phyloP scores from a whole-genome alignment of 73 alveolate species.

The Paramecium tetraurelia region DNA sequence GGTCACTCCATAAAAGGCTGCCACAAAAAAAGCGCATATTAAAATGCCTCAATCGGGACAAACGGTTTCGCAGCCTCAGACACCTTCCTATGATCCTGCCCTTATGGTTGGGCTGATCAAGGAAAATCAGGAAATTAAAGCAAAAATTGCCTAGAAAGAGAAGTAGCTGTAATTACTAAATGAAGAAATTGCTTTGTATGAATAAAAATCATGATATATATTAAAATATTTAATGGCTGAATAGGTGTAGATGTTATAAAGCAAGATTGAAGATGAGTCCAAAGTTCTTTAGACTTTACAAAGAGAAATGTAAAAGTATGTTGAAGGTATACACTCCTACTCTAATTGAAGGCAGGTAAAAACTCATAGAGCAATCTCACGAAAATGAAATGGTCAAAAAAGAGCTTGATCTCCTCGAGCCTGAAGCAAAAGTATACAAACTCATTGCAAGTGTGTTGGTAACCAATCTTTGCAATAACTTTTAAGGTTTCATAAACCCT shows the following conservation, averaged over 20 bases:
- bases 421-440: conserved; percentile 59
- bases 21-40: not conserved
- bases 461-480: not conserved
- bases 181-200: not conserved
- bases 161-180: not conserved
- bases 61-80: not conserved
- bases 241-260: not conserved
- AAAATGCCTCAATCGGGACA: not conserved
- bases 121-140: not conserved
- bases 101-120: not conserved
- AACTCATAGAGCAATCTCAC: conserved; percentile 48
- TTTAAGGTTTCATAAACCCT: conserved; percentile 42
- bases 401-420: conserved; percentile 55
- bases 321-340: conserved; percentile 44
- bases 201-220: not conserved
- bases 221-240: conserved; percentile 31
- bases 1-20: not conserved
- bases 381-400: conserved; percentile 61
- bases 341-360: conserved; percentile 49
- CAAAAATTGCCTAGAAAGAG: not conserved
- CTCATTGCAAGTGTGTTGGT: conserved; percentile 53
- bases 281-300: conserved; percentile 1
- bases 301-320: conserved; percentile 50
- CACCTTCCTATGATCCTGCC: not conserved
- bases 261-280: conserved; percentile 39